Conservation (phyloP, 345 rosid species). For the Gynandropsis gynandra region DNA sequence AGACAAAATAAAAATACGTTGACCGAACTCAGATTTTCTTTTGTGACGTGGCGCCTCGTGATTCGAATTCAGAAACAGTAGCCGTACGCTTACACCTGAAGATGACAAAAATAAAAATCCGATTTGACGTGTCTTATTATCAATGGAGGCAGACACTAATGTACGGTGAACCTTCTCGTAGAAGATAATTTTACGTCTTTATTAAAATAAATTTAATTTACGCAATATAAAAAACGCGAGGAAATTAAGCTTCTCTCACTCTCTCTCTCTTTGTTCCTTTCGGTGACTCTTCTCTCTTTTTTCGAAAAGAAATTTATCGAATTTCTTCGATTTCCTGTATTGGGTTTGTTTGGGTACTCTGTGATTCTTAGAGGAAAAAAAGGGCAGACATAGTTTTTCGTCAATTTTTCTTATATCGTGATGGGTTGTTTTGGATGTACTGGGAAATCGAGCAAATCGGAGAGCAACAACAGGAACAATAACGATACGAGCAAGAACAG, state of each 20-base stretch:
- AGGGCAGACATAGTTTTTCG: not conserved
- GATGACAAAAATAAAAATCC: too few relatives aligned
- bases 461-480: conserved; percentile 16
- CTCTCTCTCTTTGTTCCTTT: not conserved
- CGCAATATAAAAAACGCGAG: too few relatives aligned
- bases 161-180: not conserved
- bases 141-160: not conserved
- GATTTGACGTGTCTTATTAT: not conserved
- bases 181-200: not conserved
- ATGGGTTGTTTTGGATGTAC: conserved; percentile 68
- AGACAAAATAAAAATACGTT: not conserved
- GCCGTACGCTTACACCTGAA: too few relatives aligned
- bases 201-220: conserved; percentile 12
- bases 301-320: too few relatives aligned
- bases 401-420: not conserved
- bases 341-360: not conserved
- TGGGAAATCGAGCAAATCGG: conserved; percentile 36
- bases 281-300: conserved; percentile 2
- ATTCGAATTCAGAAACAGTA: too few relatives aligned
- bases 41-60: not conserved
- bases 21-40: conserved; percentile 1
- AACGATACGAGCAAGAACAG: conserved; percentile 5
- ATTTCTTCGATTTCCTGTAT: not conserved
- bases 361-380: not conserved
- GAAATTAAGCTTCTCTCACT: not conserved